A percentile compares a stretch with the other conserved stretches of the same genome.
Conservation (phyloP, 345 rosid species). For the Gossypium bickii region DNA sequence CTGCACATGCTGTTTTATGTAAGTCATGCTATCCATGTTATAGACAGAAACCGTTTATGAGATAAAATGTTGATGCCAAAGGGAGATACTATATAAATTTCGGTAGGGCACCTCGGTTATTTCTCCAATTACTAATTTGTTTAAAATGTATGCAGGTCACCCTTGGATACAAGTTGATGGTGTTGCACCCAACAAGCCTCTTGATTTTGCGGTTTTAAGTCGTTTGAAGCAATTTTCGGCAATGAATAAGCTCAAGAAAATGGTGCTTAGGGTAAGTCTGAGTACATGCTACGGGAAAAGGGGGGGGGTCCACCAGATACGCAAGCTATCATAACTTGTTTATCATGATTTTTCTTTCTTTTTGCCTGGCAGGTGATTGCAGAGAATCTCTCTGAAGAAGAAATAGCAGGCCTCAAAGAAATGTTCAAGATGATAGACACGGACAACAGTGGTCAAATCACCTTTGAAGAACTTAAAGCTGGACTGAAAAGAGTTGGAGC, state of each 20-base stretch:
- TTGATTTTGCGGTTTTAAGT: constrained; percentile 75
- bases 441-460: constrained; percentile 77
- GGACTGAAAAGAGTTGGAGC: constrained; percentile 78
- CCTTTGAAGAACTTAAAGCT: constrained; percentile 78
- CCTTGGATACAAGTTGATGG: constrained; percentile 89
- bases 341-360: not conserved
- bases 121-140: not conserved
- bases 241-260: constrained; percentile 87
- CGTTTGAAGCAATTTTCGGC: constrained; percentile 87
- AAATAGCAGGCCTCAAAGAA: constrained; percentile 82
- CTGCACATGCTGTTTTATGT: constrained; percentile 82
- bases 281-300: not conserved
- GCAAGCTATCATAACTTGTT: no score
- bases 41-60: no score
- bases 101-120: no score
- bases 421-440: constrained; percentile 80
- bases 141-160: constrained; percentile 46
- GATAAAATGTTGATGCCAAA: no score
- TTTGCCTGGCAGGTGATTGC: constrained; percentile 57
- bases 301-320: no score
- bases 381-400: constrained; percentile 80
- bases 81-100: no score
- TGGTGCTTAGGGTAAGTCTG: constrained; percentile 62
- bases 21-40: constrained; percentile 23
- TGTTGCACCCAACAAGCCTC: constrained; percentile 80